Evolutionary conservation across 371 early-diverging fungal genomes (phyloP).

Genomic region (Phascolomyces articulosus): DNA sequence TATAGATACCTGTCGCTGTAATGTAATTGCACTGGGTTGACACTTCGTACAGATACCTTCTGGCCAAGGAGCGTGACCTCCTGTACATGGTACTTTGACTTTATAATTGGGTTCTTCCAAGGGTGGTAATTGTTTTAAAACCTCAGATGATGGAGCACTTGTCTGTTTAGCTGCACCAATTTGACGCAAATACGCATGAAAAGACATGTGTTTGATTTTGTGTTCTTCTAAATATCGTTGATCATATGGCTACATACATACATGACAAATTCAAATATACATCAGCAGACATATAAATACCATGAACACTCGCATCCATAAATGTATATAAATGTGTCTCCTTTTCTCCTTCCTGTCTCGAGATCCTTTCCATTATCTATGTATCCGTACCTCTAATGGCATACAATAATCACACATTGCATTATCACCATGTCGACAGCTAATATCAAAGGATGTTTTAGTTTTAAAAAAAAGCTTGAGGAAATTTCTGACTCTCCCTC

Average conservation of each 20-base stretch:
- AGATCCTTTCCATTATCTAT: not conserved
- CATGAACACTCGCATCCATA: too few species aligned
- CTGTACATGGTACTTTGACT: constrained; percentile 81
- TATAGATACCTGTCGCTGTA: constrained; percentile 81
- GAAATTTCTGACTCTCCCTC: too few species aligned
- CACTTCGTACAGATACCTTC: constrained; percentile 97
- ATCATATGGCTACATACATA: constrained; percentile 97
- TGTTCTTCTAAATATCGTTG: constrained; percentile 81
- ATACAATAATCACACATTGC: constrained; percentile 99
- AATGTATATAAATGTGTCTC: not conserved
- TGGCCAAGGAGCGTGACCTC: constrained; percentile 91
- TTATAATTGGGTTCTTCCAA: constrained; percentile 83
- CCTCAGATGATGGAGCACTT: constrained; percentile 47
- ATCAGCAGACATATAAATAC: too few species aligned
- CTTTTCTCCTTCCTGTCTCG: too few species aligned
- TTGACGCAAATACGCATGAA: constrained; percentile 90
- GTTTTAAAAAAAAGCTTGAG: too few species aligned
- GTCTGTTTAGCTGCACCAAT: constrained; percentile 65
- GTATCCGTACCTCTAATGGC: constrained; percentile 77
- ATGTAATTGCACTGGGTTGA: constrained; percentile 92
- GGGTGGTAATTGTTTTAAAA: constrained; percentile 68
- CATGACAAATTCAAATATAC: too few species aligned
- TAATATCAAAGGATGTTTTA: too few species aligned
- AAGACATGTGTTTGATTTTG: constrained; percentile 97
- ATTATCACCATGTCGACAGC: constrained; percentile 89